Base-by-base conservation (phyloP, 106 monocot species). In the Posidonia australis region DNA sequence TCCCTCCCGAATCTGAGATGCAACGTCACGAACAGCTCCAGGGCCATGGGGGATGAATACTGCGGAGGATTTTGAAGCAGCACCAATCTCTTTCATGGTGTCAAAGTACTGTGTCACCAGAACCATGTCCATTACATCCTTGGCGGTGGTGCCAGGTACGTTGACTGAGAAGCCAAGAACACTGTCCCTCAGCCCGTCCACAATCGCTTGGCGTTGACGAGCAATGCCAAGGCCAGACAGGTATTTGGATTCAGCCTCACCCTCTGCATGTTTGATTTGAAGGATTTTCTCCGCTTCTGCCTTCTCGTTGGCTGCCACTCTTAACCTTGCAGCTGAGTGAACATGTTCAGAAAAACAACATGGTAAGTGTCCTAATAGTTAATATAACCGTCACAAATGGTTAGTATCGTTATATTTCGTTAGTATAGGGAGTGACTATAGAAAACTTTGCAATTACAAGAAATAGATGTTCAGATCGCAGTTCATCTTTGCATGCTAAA, bases 91-190 rank as follows among this genome's bases (percentile, higher is more conserved):
- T 74, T 80, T 84, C 84, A 92, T 87, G 19, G 92, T 92, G 65
- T 92, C 87, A 25, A 87, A 92, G 67, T 92, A 92, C 66, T 92
- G 92, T 0, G 92, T 87, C 13, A 86, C 76, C n/a, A 92, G 72
- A 19, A 92, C 82, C 92, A 92, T 92, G 67, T 92, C 92, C 87
- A 92, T 84, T 21, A 92, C 84, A 76, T 87, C 84, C 70, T 86
- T 92, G 0, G 87, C 81, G 0, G 75, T 64, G 13, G 87, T 87
- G 5, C 90, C 90, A 3, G 83, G 90, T 47, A 83, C 86, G 24
- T 81, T 81, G 2, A 48, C 69, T 10, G 86, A 78, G 73, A 90
- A 90, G 51, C 80, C 86, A 2, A 86, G 80, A 5, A 87, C 92
- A 29, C 87, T 87, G 67, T 87, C 81, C 44, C 87, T 79, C 46